Conservation (phyloP, 805 yeast genomes). For the Lipomyces oligophaga region DNA sequence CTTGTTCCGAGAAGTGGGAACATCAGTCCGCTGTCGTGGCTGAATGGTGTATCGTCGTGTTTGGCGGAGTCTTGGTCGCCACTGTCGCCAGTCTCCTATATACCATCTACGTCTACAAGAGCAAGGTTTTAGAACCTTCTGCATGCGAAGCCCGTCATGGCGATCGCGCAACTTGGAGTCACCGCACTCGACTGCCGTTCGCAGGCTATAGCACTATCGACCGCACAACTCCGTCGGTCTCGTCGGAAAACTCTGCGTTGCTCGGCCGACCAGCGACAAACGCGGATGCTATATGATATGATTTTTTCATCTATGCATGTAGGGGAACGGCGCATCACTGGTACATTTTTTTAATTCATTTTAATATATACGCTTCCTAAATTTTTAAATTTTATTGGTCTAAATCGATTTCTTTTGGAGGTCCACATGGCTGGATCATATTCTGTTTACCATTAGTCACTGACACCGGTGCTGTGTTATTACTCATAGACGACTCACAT, state of each 20-base stretch:
- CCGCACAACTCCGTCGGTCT: background rate
- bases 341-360: too few species aligned
- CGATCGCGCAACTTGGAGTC: background rate
- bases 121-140: background rate
- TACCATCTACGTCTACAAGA: conserved; percentile 17
- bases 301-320: too few species aligned
- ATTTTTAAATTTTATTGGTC: too few species aligned
- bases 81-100: conserved; percentile 9
- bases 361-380: too few species aligned
- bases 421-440: conserved; percentile 35
- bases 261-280: too few species aligned
- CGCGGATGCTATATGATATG: too few species aligned
- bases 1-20: conserved; percentile 17
- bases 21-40: conserved; percentile 21
- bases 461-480: too few species aligned
- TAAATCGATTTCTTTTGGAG: conserved; percentile 21
- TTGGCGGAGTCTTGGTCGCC: conserved; percentile 6
- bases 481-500: conserved; percentile 26
- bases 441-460: conserved; percentile 18
- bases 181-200: background rate
- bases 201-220: background rate
- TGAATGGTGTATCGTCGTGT: conserved; percentile 20
- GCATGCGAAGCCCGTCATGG: background rate
- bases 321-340: too few species aligned
- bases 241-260: conserved; percentile 7